Percentiles rank a stretch among this genome's conserved stretches.
Evolutionary conservation across 352 stramenopile genomes (phyloP).

Genomic region (Thalassiosira hispida): DNA sequence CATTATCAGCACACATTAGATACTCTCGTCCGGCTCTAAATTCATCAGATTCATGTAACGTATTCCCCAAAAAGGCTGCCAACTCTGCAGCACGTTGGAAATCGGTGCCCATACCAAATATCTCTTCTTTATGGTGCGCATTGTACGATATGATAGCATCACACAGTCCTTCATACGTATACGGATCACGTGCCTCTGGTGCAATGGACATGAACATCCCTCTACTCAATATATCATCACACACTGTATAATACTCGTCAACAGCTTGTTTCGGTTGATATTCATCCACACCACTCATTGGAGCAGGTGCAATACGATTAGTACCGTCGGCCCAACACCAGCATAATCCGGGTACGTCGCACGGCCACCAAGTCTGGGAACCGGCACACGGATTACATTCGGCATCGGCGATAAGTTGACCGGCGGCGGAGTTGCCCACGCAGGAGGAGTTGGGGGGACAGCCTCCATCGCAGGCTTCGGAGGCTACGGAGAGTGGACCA

Average conservation of each 20-base stretch:
- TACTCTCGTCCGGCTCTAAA: conserved; percentile 39
- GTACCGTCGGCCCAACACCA: conserved; percentile 47
- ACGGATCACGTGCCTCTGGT: conserved; percentile 24
- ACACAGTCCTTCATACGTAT: conserved; percentile 37
- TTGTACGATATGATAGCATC: conserved; percentile 49
- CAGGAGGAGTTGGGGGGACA: conserved; percentile 34
- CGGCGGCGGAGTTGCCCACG: conserved; percentile 26
- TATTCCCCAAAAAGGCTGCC: conserved; percentile 41
- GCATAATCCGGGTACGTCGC: conserved; percentile 28
- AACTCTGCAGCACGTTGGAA: conserved; percentile 32
- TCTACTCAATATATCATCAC: conserved; percentile 35
- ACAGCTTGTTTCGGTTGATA: neutral
- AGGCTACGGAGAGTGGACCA: conserved; percentile 18
- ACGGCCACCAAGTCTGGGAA: conserved; percentile 47
- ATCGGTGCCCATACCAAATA: conserved; percentile 36
- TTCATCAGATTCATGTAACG: conserved; percentile 40
- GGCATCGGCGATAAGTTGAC: conserved; percentile 32
- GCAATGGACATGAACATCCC: conserved; percentile 28
- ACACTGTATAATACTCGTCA: conserved; percentile 22
- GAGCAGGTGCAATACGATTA: conserved; percentile 33
- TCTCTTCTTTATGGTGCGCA: conserved; percentile 37
- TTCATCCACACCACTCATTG: conserved; percentile 13
- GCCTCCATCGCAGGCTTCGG: conserved; percentile 25
- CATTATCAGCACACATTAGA: conserved; percentile 39
- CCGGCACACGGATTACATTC: conserved; percentile 27